Evolutionary conservation across 495 filamentous ascomycete species (phyloP), one percentile per base, ranked within the genome.

Genomic region (Daldinia loculata): DNA sequence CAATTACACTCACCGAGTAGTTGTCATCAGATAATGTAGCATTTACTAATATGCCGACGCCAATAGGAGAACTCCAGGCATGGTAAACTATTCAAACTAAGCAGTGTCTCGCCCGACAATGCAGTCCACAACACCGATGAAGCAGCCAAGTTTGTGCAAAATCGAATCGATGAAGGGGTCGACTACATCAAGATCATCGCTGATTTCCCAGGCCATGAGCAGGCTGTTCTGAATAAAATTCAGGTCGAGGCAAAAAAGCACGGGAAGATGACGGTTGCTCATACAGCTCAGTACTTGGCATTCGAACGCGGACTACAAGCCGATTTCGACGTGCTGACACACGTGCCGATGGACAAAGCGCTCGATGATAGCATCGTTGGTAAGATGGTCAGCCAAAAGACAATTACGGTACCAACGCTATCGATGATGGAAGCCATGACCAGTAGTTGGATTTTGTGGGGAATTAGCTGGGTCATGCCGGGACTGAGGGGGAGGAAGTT

Each of bases 171-270:
- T 9, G 62, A 71, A 22, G 71, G 74, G 0, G 78, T 72, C 5
- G 80, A 81, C 48, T 82, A 79, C 59, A 75, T 81, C 72, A 81
- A 80, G 64, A 73, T 80, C 64, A 77, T 81, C 48, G 74, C 77
- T 8, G 77, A 77, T 56, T 67, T 63, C 36, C 78, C 76, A 2
- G 78, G 76, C 22, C 73, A 74, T 29, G 72, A 66, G 26, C 75
- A 78, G 41, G 71, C 68, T 30, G 64, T 72, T 9, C 22, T 77
- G 2, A 73, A 75, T 39, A 70, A 51, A 36, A 69, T 80, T 11
- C 75, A 68, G 27, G 61, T 41, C 12, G 73, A 68, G 29, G 76
- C 75, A 2, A 60, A 56, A 32, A 68, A 72, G 19, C 66, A 71
- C 11, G 69, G 67, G 22, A 76, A 63, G 38, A 57, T 72, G 66